These are phyloP conservation scores for Podila epigama DNA, from an alignment of 192 early-diverging fungal genomes.

Conservation along the genomic window DNA sequence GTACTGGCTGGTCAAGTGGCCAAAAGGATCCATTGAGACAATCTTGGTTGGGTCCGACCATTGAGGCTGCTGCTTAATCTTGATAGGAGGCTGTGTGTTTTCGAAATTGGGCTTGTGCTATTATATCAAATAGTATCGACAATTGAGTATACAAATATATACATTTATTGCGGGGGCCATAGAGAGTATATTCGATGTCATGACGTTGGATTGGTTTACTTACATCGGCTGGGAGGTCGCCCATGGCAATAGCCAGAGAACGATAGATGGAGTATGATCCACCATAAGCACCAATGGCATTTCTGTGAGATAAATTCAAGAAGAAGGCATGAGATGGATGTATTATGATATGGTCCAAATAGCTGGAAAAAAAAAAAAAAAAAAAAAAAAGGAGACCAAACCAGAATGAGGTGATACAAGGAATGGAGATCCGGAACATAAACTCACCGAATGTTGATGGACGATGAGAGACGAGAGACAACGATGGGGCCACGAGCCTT, in stretches of 20 bases:
- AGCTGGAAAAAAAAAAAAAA: too few relatives aligned
- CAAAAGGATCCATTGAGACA: slow-evolving; percentile 94
- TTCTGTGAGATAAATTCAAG: slow-evolving; percentile 49
- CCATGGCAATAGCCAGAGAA: slow-evolving; percentile 90
- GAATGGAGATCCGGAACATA: too few relatives aligned
- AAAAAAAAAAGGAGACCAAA: too few relatives aligned
- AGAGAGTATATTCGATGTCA: too few relatives aligned
- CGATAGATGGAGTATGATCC: slow-evolving; percentile 93
- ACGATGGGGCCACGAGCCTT: slow-evolving; percentile 86
- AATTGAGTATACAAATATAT: too few relatives aligned
- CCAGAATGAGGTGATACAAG: too few relatives aligned
- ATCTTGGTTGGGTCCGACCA: slow-evolving; percentile 90
- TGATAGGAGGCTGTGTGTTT: slow-evolving; percentile 86
- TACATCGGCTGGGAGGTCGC: slow-evolving; percentile 69
- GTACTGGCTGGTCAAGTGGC: slow-evolving; percentile 75
- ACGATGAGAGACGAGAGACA: slow-evolving; percentile 76
- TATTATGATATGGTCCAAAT: too few relatives aligned
- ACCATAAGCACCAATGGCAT: slow-evolving; percentile 95
- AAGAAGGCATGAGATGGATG: background rate
- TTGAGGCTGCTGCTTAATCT: slow-evolving; percentile 78
- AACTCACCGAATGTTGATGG: slow-evolving; percentile 78
- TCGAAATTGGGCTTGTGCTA: slow-evolving; percentile 86
- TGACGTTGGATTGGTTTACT: background rate
- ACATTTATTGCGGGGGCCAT: background rate
- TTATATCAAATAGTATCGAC: too few relatives aligned